phyloP scores from a whole-genome alignment of 148 eudicot genomes.

The Pouteria glomerata region DNA sequence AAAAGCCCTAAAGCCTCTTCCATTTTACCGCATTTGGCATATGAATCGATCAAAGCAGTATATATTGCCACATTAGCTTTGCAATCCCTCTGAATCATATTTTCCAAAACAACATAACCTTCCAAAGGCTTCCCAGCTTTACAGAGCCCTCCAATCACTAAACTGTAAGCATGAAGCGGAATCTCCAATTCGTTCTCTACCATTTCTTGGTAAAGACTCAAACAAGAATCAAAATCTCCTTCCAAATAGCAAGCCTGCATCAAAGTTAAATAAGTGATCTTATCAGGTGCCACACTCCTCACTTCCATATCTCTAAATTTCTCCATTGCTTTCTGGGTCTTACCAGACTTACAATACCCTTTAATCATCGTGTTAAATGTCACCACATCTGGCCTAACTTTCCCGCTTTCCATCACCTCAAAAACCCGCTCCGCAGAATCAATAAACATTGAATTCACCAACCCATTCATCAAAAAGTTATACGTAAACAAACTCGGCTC shows the following conservation, averaged over 20 bases:
- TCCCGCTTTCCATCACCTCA: conserved; percentile 80
- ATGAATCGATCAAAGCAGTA: conserved; percentile 72
- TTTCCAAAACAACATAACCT: conserved; percentile 60
- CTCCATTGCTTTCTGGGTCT: conserved; percentile 61
- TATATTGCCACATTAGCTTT: conserved; percentile 73
- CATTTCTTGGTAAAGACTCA: conserved; percentile 79
- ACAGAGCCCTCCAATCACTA: conserved; percentile 90
- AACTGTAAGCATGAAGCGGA: conserved; percentile 86
- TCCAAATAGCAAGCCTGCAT: conserved; percentile 78
- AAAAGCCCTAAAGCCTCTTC: conserved; percentile 63
- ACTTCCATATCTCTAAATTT: conserved; percentile 72
- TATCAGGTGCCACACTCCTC: conserved; percentile 61
- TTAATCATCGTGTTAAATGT: conserved; percentile 89
- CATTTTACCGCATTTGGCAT: conserved; percentile 58
- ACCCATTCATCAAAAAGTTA: conserved; percentile 80
- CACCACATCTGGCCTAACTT: conserved; percentile 67
- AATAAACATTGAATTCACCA: conserved; percentile 52
- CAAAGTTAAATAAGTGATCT: conserved; percentile 80
- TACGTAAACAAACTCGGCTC: conserved; percentile 79
- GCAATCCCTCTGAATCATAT: conserved; percentile 57
- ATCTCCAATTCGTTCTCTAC: conserved; percentile 64
- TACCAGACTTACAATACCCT: conserved; percentile 83
- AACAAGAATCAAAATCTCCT: conserved; percentile 56
- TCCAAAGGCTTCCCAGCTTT: conserved; percentile 65
- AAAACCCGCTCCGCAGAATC: conserved; percentile 86